Base-by-base conservation (phyloP, 176 grass and related monocot species). In the Raddia distichophylla region DNA sequence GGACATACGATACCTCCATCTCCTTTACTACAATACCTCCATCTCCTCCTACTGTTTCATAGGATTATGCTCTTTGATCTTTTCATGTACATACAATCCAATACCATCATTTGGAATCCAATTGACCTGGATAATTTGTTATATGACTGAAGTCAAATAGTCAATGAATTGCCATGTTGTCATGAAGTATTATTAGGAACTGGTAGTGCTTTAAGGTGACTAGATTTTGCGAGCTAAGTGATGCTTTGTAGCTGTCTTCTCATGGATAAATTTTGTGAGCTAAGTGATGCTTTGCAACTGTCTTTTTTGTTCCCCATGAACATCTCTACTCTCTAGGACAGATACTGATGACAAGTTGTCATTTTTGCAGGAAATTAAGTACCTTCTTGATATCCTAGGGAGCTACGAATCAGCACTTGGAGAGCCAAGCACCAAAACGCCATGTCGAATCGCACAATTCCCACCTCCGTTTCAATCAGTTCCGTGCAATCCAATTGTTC, bases 401-500 rank as follows among this genome's bases (percentile, higher is more conserved):
- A 69, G 67, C 75, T 99, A 99, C 71, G 96, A 95, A 80, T 95
- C 96, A 57, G 96, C 77, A 40, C 18, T 99, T 47, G 84, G 91
- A 70, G 93, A 99, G 54, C 74, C 73, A 57, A 89, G 85, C 69
- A 79, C 87, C 55, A 95, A 90, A 95, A 75, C 74, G 19, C 82
- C 76, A 50, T 80, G 78, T 64, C 89, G 27, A 63, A 99, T 99
- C 15, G 73, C 67, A 1, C 83, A 80, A 37, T 99, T 99, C 62
- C 96, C 96, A 69, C 91, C 96, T 33, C 84, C 82, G 46, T 93
- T 90, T 67, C 91, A 95, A 69, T 89, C 88, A 13, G 87, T 90
- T 74, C 88, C 90, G 49, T 99, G 93, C 87, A 99, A 95, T 87
- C 96, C 96, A 5, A 91, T 99, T 71, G 96, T 99, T 64, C 86